phyloP scores from a whole-genome alignment of 2,329 filamentous ascomycete species.

The Mariannaea sp. region DNA sequence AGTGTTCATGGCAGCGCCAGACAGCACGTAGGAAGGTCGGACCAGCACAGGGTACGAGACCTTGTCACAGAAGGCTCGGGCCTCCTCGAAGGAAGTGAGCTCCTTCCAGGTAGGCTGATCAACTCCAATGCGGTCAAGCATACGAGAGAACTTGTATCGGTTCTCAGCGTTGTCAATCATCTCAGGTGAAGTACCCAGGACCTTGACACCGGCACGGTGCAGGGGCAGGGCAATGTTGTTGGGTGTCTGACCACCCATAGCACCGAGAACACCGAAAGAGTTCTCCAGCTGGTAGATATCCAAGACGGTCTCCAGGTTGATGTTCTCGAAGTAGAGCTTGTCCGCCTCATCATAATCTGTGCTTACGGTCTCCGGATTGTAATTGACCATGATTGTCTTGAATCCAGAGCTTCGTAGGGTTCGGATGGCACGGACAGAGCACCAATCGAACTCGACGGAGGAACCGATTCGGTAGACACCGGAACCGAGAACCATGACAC shows the following conservation, averaged over 20 bases:
- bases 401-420: conserved; percentile 81
- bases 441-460: conserved; percentile 99
- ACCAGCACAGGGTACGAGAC: conserved; percentile 95
- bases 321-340: conserved; percentile 94
- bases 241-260: conserved; percentile 96
- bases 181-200: conserved; percentile 93
- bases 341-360: conserved; percentile 97
- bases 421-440: conserved; percentile 90
- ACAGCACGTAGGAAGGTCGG: conserved; percentile 93
- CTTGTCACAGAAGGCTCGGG: conserved; percentile 81
- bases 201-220: conserved; percentile 85
- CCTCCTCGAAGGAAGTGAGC: conserved; percentile 91
- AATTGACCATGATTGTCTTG: conserved; percentile 97
- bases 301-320: conserved; percentile 85
- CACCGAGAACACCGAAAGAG: conserved; percentile 83
- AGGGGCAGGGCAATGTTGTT: conserved; percentile 96
- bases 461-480: conserved; percentile 97
- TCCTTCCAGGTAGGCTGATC: conserved; percentile 99
- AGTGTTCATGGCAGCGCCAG: conserved; percentile 98
- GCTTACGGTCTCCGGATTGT: conserved; percentile 86
- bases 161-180: conserved; percentile 99
- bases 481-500: conserved; percentile 94
- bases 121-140: conserved; percentile 92
- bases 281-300: conserved; percentile 92
- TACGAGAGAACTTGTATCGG: conserved; percentile 97